Base-by-base conservation (phyloP, 2,329 filamentous ascomycete genomes). In the Aurifilum marmelostoma region DNA sequence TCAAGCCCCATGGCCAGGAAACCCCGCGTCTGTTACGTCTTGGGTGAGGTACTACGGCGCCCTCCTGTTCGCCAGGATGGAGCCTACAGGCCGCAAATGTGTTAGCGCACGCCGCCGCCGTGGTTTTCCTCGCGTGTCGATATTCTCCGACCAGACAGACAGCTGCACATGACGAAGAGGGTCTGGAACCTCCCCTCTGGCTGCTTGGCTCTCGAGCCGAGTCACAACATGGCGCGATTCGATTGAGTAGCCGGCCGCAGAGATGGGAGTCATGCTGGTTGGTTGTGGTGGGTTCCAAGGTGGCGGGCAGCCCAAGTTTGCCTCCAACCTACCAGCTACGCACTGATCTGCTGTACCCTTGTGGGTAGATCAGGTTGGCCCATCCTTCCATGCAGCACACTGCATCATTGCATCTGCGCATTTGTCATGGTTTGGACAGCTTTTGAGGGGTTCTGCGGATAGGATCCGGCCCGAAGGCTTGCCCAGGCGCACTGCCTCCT, bases 141-240 rank as follows among this genome's bases (percentile, higher is more conserved):
- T 29, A 56, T 29, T 56, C 52, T 29, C 52, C 52, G 52, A 29
- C 27, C 52, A 29, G 24, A 18, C 29, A 37, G 34, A 37, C 37
- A 47, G 43, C 7, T n/a, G 52, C 52, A 54, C n/a, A 27, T 54
- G 50, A 54, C n/a, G 50, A 54, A 27, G n/a, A 54, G 50, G n/a
- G 50, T 54, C 50, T 54, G n/a, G 11, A 16, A 24, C 50, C 37
- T 12, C 37, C 37, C 37, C 37, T 12, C 18, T 29, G 52, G 52
- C 27, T 29, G 52, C 14, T 21, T 16, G 27, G 52, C 52, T 56
- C 52, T 56, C 4, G 52, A 56, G 12, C 52, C 52, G 52, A 56
- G 52, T 32, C 24, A 18, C 52, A 29, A 29, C 52, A 56, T 32
- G 52, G 52, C 52, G 2, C 52, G 52, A 56, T 56, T 56, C 27